Conservation (phyloP, 805 yeast genomes). For the Hanseniaspora occidentalis region DNA sequence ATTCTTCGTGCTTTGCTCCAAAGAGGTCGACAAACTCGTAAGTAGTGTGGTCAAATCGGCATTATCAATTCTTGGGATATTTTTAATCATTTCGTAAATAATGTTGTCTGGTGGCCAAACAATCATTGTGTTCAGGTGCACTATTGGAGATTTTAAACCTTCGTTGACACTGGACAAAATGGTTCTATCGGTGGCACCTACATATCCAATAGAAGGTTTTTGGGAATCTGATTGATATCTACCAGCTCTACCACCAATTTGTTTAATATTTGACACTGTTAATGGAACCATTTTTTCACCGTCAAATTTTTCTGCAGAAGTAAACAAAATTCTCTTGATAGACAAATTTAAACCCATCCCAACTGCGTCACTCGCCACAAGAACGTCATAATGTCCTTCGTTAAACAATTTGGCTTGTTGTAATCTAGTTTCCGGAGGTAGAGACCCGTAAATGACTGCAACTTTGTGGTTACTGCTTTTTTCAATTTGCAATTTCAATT, state of each 20-base stretch:
- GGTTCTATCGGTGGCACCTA: constrained; percentile 36
- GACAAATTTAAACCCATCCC: constrained; percentile 94
- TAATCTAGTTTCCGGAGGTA: constrained; percentile 90
- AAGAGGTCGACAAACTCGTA: neutral
- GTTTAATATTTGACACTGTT: constrained; percentile 62
- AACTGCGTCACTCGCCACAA: constrained; percentile 92
- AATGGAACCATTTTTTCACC: constrained; percentile 41
- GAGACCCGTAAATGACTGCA: constrained; percentile 87
- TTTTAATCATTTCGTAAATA: constrained; percentile 45
- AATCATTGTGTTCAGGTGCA: constrained; percentile 44
- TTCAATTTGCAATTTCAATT: constrained; percentile 60
- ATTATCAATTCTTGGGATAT: constrained; percentile 20
- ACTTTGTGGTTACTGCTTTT: constrained; percentile 48
- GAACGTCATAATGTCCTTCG: constrained; percentile 61
- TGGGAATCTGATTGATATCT: constrained; percentile 35
- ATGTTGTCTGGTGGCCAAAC: constrained; percentile 72
- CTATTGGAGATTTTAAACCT: constrained; percentile 39
- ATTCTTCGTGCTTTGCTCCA: constrained; percentile 9
- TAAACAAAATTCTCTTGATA: constrained; percentile 69
- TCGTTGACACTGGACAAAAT: constrained; percentile 34
- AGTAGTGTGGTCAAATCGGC: neutral
- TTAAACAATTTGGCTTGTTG: constrained; percentile 75
- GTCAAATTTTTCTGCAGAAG: constrained; percentile 54
- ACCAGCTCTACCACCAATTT: constrained; percentile 96
- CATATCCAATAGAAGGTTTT: constrained; percentile 30